Conservation (phyloP, 345 rosid species). For the Excoecaria agallocha region DNA sequence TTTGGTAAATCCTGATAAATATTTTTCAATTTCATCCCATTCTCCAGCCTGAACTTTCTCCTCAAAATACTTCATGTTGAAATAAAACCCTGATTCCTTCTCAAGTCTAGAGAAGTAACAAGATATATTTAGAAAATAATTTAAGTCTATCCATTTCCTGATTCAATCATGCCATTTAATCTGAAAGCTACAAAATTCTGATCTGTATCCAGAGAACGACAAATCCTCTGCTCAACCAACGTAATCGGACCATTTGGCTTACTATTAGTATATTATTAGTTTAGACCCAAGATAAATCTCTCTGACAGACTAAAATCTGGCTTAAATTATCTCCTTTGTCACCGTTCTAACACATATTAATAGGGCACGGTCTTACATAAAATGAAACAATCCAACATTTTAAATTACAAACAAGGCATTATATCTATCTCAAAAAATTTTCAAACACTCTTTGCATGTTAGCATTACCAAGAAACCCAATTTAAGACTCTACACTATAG, state of each 20-base stretch:
- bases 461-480: neutral
- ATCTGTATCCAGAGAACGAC: neutral
- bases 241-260: neutral
- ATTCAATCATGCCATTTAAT: neutral
- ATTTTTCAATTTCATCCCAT: constrained; percentile 74
- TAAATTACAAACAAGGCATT: neutral
- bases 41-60: constrained; percentile 75
- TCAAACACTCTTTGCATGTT: neutral
- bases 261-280: neutral
- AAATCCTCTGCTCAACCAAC: neutral
- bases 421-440: neutral
- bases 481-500: neutral
- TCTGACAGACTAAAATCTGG: neutral
- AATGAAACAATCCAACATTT: neutral
- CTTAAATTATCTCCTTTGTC: neutral
- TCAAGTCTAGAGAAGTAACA: constrained; percentile 45
- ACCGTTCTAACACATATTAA: neutral
- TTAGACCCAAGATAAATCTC: neutral
- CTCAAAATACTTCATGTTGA: constrained; percentile 69
- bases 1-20: constrained; percentile 63
- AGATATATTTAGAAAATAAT: neutral
- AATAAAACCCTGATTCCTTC: constrained; percentile 67
- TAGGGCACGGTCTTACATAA: neutral
- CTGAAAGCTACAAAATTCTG: neutral
- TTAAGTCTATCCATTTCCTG: constrained; percentile 2